These are phyloP conservation scores for Rhynchospora pubera DNA, from an alignment of 176 grass and related monocot species.

Conservation along the genomic window DNA sequence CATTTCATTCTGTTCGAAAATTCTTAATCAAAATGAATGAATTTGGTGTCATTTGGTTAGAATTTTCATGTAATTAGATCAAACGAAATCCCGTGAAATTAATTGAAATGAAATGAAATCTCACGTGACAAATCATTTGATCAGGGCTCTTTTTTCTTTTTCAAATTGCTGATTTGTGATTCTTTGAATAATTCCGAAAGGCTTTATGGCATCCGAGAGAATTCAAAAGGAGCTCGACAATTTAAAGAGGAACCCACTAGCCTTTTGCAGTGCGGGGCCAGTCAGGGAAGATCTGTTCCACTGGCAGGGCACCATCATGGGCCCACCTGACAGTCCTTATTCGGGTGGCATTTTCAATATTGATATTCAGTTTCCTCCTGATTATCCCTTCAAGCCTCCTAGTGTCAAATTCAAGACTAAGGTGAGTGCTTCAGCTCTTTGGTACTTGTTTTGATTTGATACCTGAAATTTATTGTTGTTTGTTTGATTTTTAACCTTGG, in stretches of 20 bases:
- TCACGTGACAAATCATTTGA: too few species aligned
- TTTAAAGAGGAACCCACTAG: not conserved
- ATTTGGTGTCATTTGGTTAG: too few species aligned
- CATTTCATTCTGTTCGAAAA: too few species aligned
- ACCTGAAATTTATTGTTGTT: not conserved
- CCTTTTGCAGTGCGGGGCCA: slow-evolving; percentile 31
- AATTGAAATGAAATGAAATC: too few species aligned
- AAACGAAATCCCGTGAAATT: too few species aligned
- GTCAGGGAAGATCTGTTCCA: slow-evolving; percentile 39
- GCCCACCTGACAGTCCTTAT: slow-evolving; percentile 35
- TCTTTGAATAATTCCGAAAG: not conserved
- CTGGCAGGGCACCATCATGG: slow-evolving; percentile 42
- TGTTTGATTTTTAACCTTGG: not conserved
- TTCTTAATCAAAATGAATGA: too few species aligned
- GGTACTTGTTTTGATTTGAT: not conserved
- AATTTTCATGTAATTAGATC: too few species aligned
- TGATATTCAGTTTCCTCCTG: slow-evolving; percentile 36
- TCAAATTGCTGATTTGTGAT: not conserved
- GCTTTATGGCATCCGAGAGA: slow-evolving; percentile 24
- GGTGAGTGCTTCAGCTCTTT: not conserved
- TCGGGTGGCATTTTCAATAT: slow-evolving; percentile 27
- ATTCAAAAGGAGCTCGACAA: slow-evolving; percentile 35
- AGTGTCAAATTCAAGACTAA: slow-evolving; percentile 42
- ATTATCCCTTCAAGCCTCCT: slow-evolving; percentile 47
- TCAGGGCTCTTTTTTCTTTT: too few species aligned